Conservation (phyloP, 2,329 filamentous ascomycete species). For the Diplodia corticola region DNA sequence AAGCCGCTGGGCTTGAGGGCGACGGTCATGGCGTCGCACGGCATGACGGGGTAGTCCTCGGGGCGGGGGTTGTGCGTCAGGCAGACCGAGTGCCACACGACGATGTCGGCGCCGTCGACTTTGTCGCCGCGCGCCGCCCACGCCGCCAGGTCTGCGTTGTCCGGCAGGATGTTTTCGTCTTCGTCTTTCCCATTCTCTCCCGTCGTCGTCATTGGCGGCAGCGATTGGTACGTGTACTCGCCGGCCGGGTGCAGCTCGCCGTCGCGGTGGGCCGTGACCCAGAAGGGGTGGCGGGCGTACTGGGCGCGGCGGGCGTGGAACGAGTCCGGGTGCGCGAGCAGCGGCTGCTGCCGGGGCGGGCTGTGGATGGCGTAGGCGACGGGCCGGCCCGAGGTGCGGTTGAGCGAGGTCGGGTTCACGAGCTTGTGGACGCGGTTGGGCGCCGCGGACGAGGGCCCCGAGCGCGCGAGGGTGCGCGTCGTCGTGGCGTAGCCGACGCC, state of each 20-base stretch:
- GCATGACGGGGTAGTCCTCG: conserved; percentile 38
- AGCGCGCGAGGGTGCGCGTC: conserved; percentile 9
- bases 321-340: conserved; percentile 30
- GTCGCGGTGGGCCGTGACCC: conserved; percentile 33
- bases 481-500: conserved; percentile 15
- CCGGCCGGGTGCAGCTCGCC: conserved; percentile 32
- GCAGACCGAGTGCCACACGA: conserved; percentile 48
- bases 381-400: conserved; percentile 51
- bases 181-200: too few species aligned
- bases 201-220: conserved; percentile 26
- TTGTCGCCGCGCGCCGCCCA: conserved; percentile 16
- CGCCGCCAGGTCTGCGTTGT: conserved; percentile 29
- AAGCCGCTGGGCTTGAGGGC: conserved; percentile 13
- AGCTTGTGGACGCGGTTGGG: conserved; percentile 49
- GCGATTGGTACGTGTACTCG: conserved; percentile 32
- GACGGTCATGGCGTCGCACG: conserved; percentile 27
- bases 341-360: conserved; percentile 30
- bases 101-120: conserved; percentile 38
- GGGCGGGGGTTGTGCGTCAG: conserved; percentile 47
- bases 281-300: conserved; percentile 31
- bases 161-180: too few species aligned
- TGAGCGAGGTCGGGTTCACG: conserved; percentile 49
- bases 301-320: conserved; percentile 31
- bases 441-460: conserved; percentile 25
- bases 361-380: conserved; percentile 54